Evolutionary conservation across 129 eudicot genomes (phyloP).

Genomic region (Kitagawia praeruptora): DNA sequence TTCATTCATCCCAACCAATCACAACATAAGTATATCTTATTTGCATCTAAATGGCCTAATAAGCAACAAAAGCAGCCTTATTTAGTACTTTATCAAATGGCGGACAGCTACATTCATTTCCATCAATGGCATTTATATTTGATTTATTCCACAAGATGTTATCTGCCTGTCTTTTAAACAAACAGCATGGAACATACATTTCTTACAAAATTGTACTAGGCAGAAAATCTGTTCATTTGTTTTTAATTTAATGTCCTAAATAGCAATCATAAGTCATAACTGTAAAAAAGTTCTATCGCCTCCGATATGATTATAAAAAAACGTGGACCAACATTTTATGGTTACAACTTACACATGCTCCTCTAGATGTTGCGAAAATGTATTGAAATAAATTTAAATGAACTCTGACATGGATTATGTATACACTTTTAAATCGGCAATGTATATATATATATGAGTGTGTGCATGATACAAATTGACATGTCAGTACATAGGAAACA

Average conservation of each 20-base stretch:
- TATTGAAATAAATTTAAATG: not conserved
- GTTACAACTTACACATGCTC: not conserved
- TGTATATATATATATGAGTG: not conserved
- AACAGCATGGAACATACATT: not conserved
- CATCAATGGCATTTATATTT: not conserved
- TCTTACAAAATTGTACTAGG: not conserved
- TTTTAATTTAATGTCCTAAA: not conserved
- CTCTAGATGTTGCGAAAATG: not conserved
- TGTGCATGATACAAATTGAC: not conserved
- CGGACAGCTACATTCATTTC: not conserved
- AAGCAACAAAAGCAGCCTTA: not conserved
- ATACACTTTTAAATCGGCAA: not conserved
- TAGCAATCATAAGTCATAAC: not conserved
- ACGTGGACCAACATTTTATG: not conserved
- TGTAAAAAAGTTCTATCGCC: not conserved
- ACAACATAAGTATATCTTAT: not conserved
- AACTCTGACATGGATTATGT: not conserved
- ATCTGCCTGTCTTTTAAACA: not conserved
- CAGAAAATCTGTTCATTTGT: not conserved
- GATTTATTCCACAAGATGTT: not conserved
- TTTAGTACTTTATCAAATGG: not conserved
- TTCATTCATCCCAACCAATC: too few species aligned
- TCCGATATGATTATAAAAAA: not conserved
- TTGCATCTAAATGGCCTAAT: not conserved
- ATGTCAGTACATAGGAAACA: not conserved